These are phyloP conservation scores for Cadophora gregata DNA, from an alignment of 2,329 filamentous ascomycete species.

Conservation along the genomic window DNA sequence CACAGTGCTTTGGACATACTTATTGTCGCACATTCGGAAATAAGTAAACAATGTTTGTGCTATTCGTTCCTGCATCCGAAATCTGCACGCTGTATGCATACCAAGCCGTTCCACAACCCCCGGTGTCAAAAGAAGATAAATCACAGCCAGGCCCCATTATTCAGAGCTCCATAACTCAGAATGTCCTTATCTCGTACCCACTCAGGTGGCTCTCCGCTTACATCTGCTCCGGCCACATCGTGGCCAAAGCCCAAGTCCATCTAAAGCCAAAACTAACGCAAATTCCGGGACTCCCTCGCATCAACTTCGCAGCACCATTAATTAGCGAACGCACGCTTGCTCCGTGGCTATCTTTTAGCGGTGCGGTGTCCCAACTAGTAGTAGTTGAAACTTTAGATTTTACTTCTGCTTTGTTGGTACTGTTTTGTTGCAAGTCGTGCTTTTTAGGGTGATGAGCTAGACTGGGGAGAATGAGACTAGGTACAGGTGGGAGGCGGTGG, in stretches of 20 bases:
- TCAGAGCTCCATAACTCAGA: no score
- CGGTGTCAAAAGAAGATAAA: background rate
- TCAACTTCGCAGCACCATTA: background rate
- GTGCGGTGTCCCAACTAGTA: conserved; percentile 2
- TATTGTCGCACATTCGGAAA: background rate
- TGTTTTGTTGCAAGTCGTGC: conserved; percentile 26
- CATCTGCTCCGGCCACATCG: background rate
- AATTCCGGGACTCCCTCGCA: background rate
- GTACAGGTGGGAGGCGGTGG: background rate
- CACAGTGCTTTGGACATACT: background rate
- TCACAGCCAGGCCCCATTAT: background rate
- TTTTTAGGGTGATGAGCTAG: conserved; percentile 24
- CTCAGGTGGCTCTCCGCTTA: background rate
- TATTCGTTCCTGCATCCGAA: background rate
- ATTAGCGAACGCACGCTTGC: background rate
- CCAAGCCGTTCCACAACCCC: conserved; percentile 4
- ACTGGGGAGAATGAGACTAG: background rate
- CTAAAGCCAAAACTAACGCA: background rate
- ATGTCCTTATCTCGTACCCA: background rate
- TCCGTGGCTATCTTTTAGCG: background rate
- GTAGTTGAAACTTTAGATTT: conserved; percentile 2
- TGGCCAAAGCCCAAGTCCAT: background rate
- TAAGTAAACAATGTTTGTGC: background rate
- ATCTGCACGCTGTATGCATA: conserved; percentile 4
- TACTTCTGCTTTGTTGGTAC: background rate